Base-by-base conservation (phyloP, 805 yeast genomes). In the Soucietia sequanensis region DNA sequence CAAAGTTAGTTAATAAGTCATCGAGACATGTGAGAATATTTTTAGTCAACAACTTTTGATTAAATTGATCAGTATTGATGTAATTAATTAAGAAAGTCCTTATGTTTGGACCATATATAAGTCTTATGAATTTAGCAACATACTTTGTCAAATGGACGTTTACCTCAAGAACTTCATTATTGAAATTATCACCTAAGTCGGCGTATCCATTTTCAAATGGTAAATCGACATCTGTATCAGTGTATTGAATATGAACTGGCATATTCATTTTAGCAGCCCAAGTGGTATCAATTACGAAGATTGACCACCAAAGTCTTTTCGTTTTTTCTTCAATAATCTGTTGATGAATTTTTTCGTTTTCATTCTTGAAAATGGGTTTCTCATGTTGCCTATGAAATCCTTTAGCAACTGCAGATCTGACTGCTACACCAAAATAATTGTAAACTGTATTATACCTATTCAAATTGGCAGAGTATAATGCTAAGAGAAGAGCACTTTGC, bases 271-370 rank as follows among this genome's bases (percentile, higher is more conserved):
- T 58, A 3, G 69, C 53, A 2, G 70, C 59, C 70, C 70, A 66
- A 8, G 58, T 50, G 5, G 60, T 57, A 43, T 67, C 72, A 23
- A 62, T 54, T 9, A 65, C 58, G 37, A 62, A 67, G 1, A 63
- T 54, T 3, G 70, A 53, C 72, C 72, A 67, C 70, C 70, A 67
- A 16, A 67, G 37, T 19, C 71, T 51, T 38, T 64, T 65, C 6
- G 54, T 46, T 33, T 58, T 62, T 30, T 65, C 71, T 8, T 41
- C 33, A 4, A 9, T 8, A 8, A 41, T 29, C 33, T 25, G 8
- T 27, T 21, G 8, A 30, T 26, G 22, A 14, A 20, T 12, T 29
- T 26, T 19, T 27, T 26, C 22, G 14, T 22, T 10, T 11, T 25
- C 26, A 13, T 33, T 17, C 27, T 35, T 9, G 27, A 16, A 10